A percentile compares a stretch with the other conserved stretches of the same genome.
Conservation (phyloP, 139 green algal species). For the Coelastrella sp. region DNA sequence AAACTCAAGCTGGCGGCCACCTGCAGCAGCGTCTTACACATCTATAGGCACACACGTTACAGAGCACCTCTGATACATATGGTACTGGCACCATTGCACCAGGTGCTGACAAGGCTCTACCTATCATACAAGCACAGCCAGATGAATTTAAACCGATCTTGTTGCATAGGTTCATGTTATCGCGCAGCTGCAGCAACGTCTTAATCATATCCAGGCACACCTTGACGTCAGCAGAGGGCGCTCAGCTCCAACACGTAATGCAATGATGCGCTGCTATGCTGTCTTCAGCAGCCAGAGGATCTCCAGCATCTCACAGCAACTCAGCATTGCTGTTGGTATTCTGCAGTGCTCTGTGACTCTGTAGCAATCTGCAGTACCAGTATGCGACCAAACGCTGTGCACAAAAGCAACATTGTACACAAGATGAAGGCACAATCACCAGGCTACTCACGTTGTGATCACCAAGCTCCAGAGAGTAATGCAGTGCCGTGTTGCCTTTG, state of each 20-base stretch:
- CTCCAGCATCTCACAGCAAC: too few species aligned
- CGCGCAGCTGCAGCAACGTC: slow-evolving; percentile 15
- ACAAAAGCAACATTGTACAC: too few species aligned
- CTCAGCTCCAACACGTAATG: slow-evolving; percentile 26
- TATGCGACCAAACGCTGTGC: too few species aligned
- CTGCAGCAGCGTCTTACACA: slow-evolving; percentile 9
- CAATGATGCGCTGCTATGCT: slow-evolving; percentile 17
- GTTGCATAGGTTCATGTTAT: slow-evolving; percentile 50
- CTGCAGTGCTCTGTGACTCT: too few species aligned
- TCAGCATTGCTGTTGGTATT: too few species aligned
- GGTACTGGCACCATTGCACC: too few species aligned
- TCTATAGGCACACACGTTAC: neutral
- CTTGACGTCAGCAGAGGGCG: too few species aligned
- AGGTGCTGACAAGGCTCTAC: too few species aligned
- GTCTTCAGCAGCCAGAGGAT: too few species aligned
- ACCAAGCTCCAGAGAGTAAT: slow-evolving; percentile 22
- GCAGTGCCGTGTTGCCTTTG: slow-evolving; percentile 38
- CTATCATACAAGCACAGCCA: neutral
- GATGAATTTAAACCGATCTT: slow-evolving; percentile 32
- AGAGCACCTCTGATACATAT: too few species aligned
- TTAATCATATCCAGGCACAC: neutral
- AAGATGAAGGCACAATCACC: too few species aligned
- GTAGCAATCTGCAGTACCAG: too few species aligned
- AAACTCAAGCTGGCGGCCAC: slow-evolving; percentile 42
- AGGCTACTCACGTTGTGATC: neutral